Evolutionary conservation across 2,329 filamentous ascomycete genomes (phyloP).

Genomic region (Hypocreales sp.): DNA sequence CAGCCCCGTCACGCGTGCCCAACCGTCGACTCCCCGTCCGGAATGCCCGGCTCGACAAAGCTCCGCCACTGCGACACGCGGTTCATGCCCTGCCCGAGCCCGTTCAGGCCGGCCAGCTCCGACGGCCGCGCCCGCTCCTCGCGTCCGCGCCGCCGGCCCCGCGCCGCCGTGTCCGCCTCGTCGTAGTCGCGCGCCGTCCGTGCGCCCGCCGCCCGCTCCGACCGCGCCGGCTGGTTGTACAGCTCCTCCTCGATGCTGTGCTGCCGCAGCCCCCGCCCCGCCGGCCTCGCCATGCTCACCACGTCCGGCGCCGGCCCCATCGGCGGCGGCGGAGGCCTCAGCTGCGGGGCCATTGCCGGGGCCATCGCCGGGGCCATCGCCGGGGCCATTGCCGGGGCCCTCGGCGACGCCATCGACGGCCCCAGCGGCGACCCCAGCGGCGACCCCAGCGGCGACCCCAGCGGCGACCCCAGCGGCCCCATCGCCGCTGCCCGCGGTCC

Average conservation of each 20-base stretch:
- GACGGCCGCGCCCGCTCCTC: conserved; percentile 20
- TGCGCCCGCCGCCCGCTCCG: conserved; percentile 13
- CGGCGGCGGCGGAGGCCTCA: too few species aligned
- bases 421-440: conserved; percentile 18
- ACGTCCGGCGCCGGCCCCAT: conserved; percentile 18
- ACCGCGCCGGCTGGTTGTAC: conserved; percentile 17
- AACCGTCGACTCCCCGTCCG: conserved; percentile 14
- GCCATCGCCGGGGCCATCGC: too few species aligned
- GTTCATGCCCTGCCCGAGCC: conserved; percentile 25
- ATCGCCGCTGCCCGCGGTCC: conserved; percentile 2
- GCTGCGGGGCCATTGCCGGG: conserved; percentile 1
- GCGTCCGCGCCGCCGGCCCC: conserved; percentile 11
- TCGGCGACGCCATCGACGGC: too few species aligned
- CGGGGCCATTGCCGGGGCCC: too few species aligned
- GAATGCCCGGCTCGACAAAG: conserved; percentile 28
- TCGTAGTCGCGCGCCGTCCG: conserved; percentile 14
- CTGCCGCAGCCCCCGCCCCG: conserved; percentile 14
- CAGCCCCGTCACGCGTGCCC: conserved; percentile 1
- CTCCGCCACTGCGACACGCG: conserved; percentile 32
- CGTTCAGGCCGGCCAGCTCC: conserved; percentile 30
- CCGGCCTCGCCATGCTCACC: conserved; percentile 1
- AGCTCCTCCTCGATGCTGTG: conserved; percentile 23
- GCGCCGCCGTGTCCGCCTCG: conserved; percentile 12
- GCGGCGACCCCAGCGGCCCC: conserved; percentile 1
- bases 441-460: too few species aligned